Evolutionary conservation across 306 rosid genomes (phyloP).

Genomic region (Begonia loranthoides): DNA sequence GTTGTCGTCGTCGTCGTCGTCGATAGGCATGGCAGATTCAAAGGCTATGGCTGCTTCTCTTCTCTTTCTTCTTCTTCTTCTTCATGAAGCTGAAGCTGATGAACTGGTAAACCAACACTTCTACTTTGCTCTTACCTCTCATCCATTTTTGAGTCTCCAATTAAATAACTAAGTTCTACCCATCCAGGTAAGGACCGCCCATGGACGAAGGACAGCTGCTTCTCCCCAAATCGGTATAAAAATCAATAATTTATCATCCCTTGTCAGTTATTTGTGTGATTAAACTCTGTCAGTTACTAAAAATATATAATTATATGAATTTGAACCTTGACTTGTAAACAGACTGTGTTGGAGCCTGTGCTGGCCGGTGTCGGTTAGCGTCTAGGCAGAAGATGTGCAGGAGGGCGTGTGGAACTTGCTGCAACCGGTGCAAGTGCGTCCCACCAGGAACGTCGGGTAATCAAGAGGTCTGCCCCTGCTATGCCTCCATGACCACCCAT

Average conservation of each 20-base stretch:
- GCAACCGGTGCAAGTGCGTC: constrained; percentile 53
- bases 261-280: background rate
- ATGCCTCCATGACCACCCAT: constrained; percentile 47
- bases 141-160: too few species aligned
- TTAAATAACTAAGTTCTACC: background rate
- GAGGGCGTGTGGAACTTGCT: constrained; percentile 66
- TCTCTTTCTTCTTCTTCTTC: background rate
- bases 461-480: constrained; percentile 59
- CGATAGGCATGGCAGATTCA: background rate
- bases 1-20: too few species aligned
- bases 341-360: constrained; percentile 33
- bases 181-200: background rate
- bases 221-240: constrained; percentile 4
- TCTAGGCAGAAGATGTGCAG: constrained; percentile 42
- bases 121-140: too few species aligned
- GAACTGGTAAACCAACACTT: background rate
- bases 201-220: background rate
- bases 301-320: background rate
- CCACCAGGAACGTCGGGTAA: constrained; percentile 63
- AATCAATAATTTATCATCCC: background rate
- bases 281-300: background rate
- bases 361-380: constrained; percentile 28
- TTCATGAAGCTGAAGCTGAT: background rate
- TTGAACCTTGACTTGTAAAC: background rate
- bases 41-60: constrained; percentile 3